Conservation (phyloP, 805 yeast genomes). For the Cyberlindnera saturnus region DNA sequence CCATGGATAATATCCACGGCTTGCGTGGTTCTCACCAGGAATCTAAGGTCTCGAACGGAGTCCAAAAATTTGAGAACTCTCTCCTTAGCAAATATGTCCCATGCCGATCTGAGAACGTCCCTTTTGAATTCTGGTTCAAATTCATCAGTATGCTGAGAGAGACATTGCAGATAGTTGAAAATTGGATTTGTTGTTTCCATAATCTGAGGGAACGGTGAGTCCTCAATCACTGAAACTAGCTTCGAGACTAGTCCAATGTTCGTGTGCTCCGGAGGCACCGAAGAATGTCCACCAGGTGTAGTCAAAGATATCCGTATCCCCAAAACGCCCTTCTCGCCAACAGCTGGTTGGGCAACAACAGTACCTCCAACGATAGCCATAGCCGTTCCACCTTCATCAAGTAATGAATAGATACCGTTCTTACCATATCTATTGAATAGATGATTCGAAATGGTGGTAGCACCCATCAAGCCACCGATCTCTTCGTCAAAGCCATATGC, state of each 20-base stretch:
- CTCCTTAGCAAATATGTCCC: slow-evolving; percentile 30
- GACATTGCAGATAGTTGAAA: slow-evolving; percentile 49
- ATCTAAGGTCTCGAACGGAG: slow-evolving; percentile 32
- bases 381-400: slow-evolving; percentile 53
- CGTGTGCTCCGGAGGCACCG: slow-evolving; percentile 68
- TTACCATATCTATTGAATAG: slow-evolving; percentile 49
- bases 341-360: slow-evolving; percentile 48
- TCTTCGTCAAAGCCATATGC: slow-evolving; percentile 79
- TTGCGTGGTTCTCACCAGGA: slow-evolving; percentile 17
- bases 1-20: slow-evolving; percentile 58
- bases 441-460: slow-evolving; percentile 37
- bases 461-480: slow-evolving; percentile 57
- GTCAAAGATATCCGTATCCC: slow-evolving; percentile 43
- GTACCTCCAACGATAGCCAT: slow-evolving; percentile 22
- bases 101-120: slow-evolving; percentile 29
- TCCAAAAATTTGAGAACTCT: slow-evolving; percentile 28
- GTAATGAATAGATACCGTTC: slow-evolving; percentile 49
- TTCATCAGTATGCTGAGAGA: slow-evolving; percentile 41
- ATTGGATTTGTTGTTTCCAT: slow-evolving; percentile 50
- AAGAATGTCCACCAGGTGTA: slow-evolving; percentile 72
- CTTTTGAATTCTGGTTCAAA: slow-evolving; percentile 13
- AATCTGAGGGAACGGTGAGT: slow-evolving; percentile 41
- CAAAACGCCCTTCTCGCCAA: slow-evolving; percentile 58
- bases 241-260: slow-evolving; percentile 62
- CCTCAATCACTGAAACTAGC: slow-evolving; percentile 48